These are phyloP conservation scores for Aspergillus novofumigatus DNA, from an alignment of 2,329 filamentous ascomycete genomes.

Conservation along the genomic window DNA sequence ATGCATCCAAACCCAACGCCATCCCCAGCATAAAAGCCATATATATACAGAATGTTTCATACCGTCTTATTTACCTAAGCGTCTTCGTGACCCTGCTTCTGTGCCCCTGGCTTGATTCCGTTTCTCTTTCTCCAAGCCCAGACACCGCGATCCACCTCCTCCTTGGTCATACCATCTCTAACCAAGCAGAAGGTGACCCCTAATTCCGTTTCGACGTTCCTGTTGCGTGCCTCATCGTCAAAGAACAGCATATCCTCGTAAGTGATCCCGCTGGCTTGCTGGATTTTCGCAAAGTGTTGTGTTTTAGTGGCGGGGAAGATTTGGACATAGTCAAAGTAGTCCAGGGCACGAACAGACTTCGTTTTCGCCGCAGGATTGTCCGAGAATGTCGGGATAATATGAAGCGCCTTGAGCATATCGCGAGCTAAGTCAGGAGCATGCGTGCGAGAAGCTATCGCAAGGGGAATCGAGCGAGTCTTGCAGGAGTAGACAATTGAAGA, in stretches of 20 bases:
- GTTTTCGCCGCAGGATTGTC: constrained; percentile 37
- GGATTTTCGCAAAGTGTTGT: constrained; percentile 74
- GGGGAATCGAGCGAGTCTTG: constrained; percentile 47
- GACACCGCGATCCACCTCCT: constrained; percentile 75
- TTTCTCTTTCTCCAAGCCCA: constrained; percentile 74
- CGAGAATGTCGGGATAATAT: constrained; percentile 49
- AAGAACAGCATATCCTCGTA: constrained; percentile 93
- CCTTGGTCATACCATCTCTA: constrained; percentile 69
- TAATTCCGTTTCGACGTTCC: constrained; percentile 68
- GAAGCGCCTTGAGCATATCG: constrained; percentile 73
- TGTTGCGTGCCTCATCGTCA: constrained; percentile 83
- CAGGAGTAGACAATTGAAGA: constrained; percentile 63
- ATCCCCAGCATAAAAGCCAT: background rate
- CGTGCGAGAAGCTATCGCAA: constrained; percentile 79
- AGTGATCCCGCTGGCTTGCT: constrained; percentile 63
- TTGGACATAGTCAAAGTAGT: constrained; percentile 55
- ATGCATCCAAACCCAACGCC: background rate
- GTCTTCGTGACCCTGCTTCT: constrained; percentile 9
- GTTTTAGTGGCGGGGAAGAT: constrained; percentile 75
- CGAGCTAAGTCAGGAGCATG: constrained; percentile 72
- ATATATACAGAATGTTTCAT: constrained; percentile 1
- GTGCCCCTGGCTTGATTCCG: constrained; percentile 40
- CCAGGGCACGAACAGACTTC: constrained; percentile 47
- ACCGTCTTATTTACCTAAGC: background rate
- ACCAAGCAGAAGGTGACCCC: constrained; percentile 85